Conservation (phyloP, 225 moss, liverwort and hornwort genomes). For the Straminergon stramineum region DNA sequence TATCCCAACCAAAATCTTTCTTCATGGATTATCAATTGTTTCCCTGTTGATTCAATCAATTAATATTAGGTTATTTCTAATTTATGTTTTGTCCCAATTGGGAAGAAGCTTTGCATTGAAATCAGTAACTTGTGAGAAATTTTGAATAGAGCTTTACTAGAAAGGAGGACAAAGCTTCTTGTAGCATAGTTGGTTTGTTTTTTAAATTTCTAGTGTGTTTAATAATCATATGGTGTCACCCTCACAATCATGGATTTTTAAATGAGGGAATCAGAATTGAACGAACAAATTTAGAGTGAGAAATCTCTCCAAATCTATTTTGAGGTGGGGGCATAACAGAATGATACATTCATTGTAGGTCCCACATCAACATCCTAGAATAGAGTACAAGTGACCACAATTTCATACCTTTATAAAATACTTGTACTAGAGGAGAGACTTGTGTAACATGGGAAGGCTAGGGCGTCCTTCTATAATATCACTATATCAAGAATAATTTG, state of each 20-base stretch:
- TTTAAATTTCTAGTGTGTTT: not conserved
- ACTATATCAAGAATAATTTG: too few relatives aligned
- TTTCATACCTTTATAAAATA: not conserved
- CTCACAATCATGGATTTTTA: fast-evolving
- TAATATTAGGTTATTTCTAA: not conserved
- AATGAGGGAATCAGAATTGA: fast-evolving
- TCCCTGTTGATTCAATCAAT: not conserved
- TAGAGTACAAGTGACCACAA: not conserved
- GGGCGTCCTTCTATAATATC: not conserved
- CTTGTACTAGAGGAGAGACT: not conserved
- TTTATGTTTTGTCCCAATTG: not conserved
- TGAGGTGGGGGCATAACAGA: fast-evolving
- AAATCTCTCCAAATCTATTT: not conserved
- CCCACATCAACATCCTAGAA: not conserved
- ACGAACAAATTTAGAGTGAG: not conserved
- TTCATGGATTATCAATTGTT: not conserved
- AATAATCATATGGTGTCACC: too few relatives aligned
- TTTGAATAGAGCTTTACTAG: not conserved
- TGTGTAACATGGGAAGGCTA: too few relatives aligned
- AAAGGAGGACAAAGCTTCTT: too few relatives aligned
- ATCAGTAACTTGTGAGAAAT: not conserved
- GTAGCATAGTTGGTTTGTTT: not conserved
- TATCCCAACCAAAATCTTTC: not conserved
- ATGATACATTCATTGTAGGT: not conserved
- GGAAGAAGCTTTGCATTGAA: not conserved